These are phyloP conservation scores for Podospora conica DNA, from an alignment of 495 filamentous ascomycete genomes.

Conservation along the genomic window DNA sequence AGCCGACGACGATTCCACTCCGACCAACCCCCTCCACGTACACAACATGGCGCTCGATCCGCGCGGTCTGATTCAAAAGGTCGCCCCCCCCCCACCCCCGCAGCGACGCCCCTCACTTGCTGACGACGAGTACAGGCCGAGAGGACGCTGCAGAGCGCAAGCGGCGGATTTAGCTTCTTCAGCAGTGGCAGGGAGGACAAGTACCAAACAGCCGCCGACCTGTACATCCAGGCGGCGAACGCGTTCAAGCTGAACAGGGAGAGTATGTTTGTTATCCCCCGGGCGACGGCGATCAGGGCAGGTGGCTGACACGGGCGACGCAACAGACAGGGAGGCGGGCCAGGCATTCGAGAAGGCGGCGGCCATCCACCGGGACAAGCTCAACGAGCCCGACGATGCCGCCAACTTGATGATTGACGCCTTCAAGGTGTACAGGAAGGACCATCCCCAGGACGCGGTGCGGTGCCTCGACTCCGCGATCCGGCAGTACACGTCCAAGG, in stretches of 20 bases:
- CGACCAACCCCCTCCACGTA: background rate
- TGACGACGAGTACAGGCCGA: constrained; percentile 59
- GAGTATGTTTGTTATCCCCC: constrained; percentile 37
- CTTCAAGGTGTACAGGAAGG: constrained; percentile 80
- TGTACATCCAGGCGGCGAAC: constrained; percentile 77
- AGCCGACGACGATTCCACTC: background rate
- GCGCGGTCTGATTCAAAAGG: constrained; percentile 41
- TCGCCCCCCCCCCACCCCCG: constrained; percentile 22
- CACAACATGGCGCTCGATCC: constrained; percentile 42
- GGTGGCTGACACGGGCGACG: constrained; percentile 2
- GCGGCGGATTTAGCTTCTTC: constrained; percentile 68
- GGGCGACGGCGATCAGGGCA: background rate
- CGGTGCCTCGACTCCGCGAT: constrained; percentile 69
- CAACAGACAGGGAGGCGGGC: constrained; percentile 70
- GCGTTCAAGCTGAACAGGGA: constrained; percentile 69
- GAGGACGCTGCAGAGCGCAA: constrained; percentile 62
- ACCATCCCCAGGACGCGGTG: constrained; percentile 70
- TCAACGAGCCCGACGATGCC: constrained; percentile 84
- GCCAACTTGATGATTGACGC: constrained; percentile 68
- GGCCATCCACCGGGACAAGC: constrained; percentile 61
- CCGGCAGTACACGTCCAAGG: constrained; percentile 70
- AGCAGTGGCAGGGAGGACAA: constrained; percentile 70
- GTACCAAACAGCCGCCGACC: constrained; percentile 72
- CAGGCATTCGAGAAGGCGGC: constrained; percentile 75
- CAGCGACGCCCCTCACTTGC: constrained; percentile 18